Base-by-base conservation (phyloP, 2,329 filamentous ascomycete species). In the Pseudogymnoascus sp. region DNA sequence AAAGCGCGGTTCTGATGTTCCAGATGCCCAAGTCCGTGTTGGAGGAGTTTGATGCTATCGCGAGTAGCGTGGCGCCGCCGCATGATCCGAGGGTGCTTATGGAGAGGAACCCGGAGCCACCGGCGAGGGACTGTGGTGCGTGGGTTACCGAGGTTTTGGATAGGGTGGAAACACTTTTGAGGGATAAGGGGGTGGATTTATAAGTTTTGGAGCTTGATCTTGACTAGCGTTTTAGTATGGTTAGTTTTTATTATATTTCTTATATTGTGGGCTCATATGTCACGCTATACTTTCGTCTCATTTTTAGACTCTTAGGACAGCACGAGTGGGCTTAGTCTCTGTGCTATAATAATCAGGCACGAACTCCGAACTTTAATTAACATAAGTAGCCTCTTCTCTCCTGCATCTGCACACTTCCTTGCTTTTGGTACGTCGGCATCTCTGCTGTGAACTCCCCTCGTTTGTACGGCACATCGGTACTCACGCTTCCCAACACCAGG, bases 91-190 rank as follows among this genome's bases (percentile, higher is more conserved):
- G 51, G 26, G 51, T 18, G 51, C 51, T 57, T 1, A 12, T 21
- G n/a, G 51, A 57, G n/a, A 34, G 51, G 51, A 57, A 57, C 10
- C 51, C 51, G 6, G 26, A 57, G 10, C 51, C 51, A 10, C 51
- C 51, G 1, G 51, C 29, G n/a, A 57, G 51, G 29, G 51, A 57
- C 4, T 57, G 51, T 18, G 51, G 51, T 16, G 18, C 10, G n/a
- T 34, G 51, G 51, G 26, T 61, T 85, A 87, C 71, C 71, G 74
- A 31, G 78, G 74, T 57, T 21, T 57, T 57, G 51, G 51, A 57
- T 18, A 1, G 11, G 29, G 16, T 16, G 51, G 31, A 10, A 6
- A 10, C 10, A 11, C 26, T 34, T 14, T 34, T 57, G 5, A 10
- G 26, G 4, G 51, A 57, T 18, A 34, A 34, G 26, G 16, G 10